A percentile compares a stretch with the other conserved stretches of the same genome.
Evolutionary conservation across 2,329 filamentous ascomycete species (phyloP).

Genomic region (Zymoseptoria crescenta): DNA sequence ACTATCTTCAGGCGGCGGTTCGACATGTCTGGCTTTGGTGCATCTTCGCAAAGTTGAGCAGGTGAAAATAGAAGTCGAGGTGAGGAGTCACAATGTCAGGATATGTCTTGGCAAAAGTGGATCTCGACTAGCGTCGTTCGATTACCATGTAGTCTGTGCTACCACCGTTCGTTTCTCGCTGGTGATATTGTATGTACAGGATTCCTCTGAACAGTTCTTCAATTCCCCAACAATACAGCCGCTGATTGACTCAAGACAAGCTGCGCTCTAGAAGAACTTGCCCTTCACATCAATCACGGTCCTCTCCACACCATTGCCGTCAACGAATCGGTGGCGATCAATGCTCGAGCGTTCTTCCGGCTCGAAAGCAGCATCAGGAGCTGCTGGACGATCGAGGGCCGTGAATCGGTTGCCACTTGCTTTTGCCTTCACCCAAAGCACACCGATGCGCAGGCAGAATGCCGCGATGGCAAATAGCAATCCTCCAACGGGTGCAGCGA

Average conservation of each 20-base stretch:
- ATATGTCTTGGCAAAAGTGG: background rate
- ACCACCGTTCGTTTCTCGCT: background rate
- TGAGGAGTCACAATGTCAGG: background rate
- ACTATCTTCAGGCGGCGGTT: constrained; percentile 4
- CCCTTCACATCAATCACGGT: background rate
- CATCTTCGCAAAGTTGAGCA: background rate
- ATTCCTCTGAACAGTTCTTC: background rate
- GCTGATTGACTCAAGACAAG: background rate
- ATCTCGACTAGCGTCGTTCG: background rate
- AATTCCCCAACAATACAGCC: too few relatives aligned
- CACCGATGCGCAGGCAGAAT: constrained; percentile 50
- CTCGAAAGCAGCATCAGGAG: constrained; percentile 10
- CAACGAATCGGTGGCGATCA: background rate
- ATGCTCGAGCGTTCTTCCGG: constrained; percentile 8
- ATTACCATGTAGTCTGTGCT: background rate
- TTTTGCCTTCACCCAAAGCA: constrained; percentile 53
- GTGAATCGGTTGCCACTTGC: constrained; percentile 55
- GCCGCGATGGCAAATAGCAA: constrained; percentile 63
- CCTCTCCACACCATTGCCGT: background rate
- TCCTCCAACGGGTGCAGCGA: constrained; percentile 69
- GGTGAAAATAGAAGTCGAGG: background rate
- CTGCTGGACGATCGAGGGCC: constrained; percentile 53
- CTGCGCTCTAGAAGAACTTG: background rate
- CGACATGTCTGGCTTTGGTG: background rate
- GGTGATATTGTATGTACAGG: background rate